These are phyloP conservation scores for Pholiota microspora DNA, from an alignment of 768 basidiomycete genomes.

Conservation along the genomic window DNA sequence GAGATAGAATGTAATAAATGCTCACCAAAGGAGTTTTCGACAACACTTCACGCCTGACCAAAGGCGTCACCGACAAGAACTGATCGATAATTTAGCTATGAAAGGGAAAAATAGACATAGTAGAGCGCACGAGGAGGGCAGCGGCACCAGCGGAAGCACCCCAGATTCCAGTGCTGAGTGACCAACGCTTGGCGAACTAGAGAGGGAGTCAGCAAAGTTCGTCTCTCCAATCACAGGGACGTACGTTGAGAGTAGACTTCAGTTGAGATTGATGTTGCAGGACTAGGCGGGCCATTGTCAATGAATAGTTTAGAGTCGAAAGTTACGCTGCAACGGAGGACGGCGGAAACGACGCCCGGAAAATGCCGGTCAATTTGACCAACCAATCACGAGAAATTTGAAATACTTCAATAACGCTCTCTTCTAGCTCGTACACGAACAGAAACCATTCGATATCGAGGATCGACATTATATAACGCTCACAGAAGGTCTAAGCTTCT, in stretches of 20 bases:
- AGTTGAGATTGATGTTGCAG: slow-evolving; percentile 39
- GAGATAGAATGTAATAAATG: slow-evolving; percentile 6
- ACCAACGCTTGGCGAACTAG: slow-evolving; percentile 59
- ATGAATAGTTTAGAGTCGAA: slow-evolving; percentile 3
- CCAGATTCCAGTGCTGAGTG: slow-evolving; percentile 63
- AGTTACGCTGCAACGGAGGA: slow-evolving; percentile 21
- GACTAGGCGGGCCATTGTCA: slow-evolving; percentile 40
- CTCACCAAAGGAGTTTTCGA: slow-evolving; percentile 74
- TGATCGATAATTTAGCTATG: slow-evolving; percentile 20
- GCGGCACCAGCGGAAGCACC: slow-evolving; percentile 66
- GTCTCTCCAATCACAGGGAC: slow-evolving; percentile 9
- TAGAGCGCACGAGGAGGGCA: slow-evolving; percentile 59
- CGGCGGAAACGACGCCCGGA: slow-evolving; percentile 29
- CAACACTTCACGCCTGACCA: slow-evolving; percentile 74
- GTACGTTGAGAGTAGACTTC: slow-evolving; percentile 35
- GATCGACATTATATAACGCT: background rate
- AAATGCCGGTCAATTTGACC: slow-evolving; percentile 23
- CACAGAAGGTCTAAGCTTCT: background rate
- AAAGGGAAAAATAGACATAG: background rate
- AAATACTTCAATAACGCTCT: background rate
- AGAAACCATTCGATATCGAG: background rate
- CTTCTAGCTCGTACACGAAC: background rate
- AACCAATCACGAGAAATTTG: slow-evolving; percentile 7
- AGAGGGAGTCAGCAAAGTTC: slow-evolving; percentile 10
- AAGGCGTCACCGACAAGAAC: slow-evolving; percentile 82